A percentile compares a stretch with the other conserved stretches of the same genome.
Conservation (phyloP, 495 filamentous ascomycete genomes). For the Astrothelium macrocarpum region DNA sequence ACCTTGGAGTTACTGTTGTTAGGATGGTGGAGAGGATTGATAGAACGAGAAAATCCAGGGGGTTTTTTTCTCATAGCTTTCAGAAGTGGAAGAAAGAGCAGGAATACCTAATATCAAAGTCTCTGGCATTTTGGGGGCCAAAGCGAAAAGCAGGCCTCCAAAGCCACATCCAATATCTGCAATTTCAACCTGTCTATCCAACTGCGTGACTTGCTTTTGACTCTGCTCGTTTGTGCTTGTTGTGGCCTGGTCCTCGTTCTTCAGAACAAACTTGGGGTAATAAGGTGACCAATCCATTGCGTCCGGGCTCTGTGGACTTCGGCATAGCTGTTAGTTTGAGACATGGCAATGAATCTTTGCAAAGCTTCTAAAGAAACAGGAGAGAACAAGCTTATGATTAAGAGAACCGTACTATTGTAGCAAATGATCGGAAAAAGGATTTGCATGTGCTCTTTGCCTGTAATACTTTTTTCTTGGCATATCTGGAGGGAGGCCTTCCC, state of each 20-base stretch:
- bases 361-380: slow-evolving; percentile 14
- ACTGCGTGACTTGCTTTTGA: slow-evolving; percentile 20
- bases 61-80: not conserved
- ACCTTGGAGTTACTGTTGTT: slow-evolving; percentile 28
- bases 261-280: slow-evolving; percentile 46
- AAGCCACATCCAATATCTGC: slow-evolving; percentile 97
- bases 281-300: slow-evolving; percentile 85
- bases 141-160: slow-evolving; percentile 78
- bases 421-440: slow-evolving; percentile 89
- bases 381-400: no score
- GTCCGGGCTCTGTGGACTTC: slow-evolving; percentile 67
- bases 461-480: slow-evolving; percentile 62
- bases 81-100: not conserved
- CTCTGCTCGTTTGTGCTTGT: slow-evolving; percentile 5
- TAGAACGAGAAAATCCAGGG: not conserved
- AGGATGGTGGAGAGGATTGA: slow-evolving; percentile 10
- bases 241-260: not conserved
- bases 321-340: slow-evolving; percentile 6
- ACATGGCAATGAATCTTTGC: slow-evolving; percentile 10
- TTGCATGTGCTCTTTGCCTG: slow-evolving; percentile 90
- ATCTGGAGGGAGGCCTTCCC: not conserved
- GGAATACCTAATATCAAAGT: slow-evolving; percentile 66
- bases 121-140: slow-evolving; percentile 71
- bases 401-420: slow-evolving; percentile 65
- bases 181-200: slow-evolving; percentile 70